Base-by-base conservation (phyloP, 2,329 filamentous ascomycete species). In the Fusarium armeniacum region DNA sequence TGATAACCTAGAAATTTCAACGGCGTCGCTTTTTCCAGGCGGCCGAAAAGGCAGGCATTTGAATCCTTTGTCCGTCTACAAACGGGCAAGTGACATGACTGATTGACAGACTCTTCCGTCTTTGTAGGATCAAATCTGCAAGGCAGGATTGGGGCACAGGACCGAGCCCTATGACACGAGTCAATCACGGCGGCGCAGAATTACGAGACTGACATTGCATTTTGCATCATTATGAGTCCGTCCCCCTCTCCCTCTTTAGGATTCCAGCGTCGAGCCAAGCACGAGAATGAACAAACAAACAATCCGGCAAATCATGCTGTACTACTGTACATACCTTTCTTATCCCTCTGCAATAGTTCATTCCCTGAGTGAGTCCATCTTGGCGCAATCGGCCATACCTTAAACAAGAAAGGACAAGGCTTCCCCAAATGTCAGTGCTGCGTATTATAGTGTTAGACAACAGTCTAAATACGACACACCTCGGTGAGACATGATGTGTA, bases 401-500 rank as follows among this genome's bases (percentile, higher is more conserved):
- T 24, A 20, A 28, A n/a, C 16, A 26, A n/a, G 18, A 36, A 13
- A 6, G 18, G 5, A 26, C 32, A 4, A 18, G 32, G 7, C 20
- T 22, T 20, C 7, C 22, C 16, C 18, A 20, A 60, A 61, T 54
- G 41, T 24, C 57, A 56, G 35, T 59, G 57, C 46, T 56, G 53
- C 52, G 43, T 51, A 55, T 1, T 35, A 58, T 49, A 51, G 41
- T 46, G 52, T 62, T 41, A 38, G 45, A 53, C 57, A 64, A 16
- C 28, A 28, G 28, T 28, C 28, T 28, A 28, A 28, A 9, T 20
- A 15, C 20, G 38, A n/a, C 47, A 54, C 56, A 62, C 62, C 50
- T 67, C 58, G 49, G 65, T 71, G 70, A 71, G 71, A 73, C 71
- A 72, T 58, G 44, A 45, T 43, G 30, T 50, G 62, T 62, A 59